phyloP scores from a whole-genome alignment of 139 green algal species.

The Chlorella ohadii region DNA sequence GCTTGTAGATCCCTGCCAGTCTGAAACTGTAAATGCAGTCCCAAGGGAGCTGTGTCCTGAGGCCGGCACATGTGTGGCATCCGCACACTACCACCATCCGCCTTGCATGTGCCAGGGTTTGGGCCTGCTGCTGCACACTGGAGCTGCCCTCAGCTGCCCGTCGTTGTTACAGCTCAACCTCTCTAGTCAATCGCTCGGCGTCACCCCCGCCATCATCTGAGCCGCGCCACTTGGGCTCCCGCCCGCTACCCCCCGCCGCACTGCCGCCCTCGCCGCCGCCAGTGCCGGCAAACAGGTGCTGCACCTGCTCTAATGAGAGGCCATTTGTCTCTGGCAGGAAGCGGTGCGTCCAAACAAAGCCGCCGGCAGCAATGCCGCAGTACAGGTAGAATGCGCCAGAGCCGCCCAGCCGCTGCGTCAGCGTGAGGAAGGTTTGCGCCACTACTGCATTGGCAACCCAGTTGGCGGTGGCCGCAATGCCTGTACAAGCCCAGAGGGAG shows the following conservation, averaged over 20 bases:
- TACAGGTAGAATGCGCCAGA: conserved; percentile 66
- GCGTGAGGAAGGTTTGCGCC: conserved; percentile 69
- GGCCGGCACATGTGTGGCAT: too few species aligned
- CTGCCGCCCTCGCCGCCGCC: background rate
- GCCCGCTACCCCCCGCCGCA: background rate
- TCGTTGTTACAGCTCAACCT: too few species aligned
- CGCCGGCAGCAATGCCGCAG: conserved; percentile 42
- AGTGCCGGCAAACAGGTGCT: conserved; percentile 19
- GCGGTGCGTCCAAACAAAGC: conserved; percentile 49
- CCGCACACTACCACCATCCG: too few species aligned
- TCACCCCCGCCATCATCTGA: background rate
- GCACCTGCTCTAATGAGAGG: conserved; percentile 65
- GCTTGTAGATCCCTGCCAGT: too few species aligned
- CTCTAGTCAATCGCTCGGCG: too few species aligned
- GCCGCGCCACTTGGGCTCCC: background rate
- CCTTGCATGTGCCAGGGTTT: too few species aligned
- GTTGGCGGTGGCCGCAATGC: conserved; percentile 71
- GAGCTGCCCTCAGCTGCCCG: too few species aligned
- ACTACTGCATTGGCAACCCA: conserved; percentile 78
- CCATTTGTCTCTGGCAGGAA: conserved; percentile 73
- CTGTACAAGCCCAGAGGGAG: background rate
- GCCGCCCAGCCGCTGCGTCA: conserved; percentile 54
- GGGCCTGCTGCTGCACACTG: too few species aligned
- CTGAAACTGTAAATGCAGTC: too few species aligned
- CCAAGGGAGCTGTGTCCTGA: too few species aligned